A percentile compares a stretch with the other conserved stretches of the same genome.
Conservation (phyloP, 179 eudicot genomes). For the Monotropa hypopitys region DNA sequence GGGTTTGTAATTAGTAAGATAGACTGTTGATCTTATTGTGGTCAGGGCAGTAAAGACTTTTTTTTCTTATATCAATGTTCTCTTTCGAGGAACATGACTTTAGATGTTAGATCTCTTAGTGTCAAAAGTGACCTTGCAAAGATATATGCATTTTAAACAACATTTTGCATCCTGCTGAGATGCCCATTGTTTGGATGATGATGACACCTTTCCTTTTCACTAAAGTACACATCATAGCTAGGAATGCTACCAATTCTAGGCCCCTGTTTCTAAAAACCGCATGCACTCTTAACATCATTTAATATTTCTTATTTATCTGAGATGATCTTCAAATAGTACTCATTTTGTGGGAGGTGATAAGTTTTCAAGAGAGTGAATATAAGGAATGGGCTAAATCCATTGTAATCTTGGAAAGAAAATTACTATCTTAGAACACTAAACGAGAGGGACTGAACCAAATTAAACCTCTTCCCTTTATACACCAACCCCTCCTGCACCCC, state of each 20-base stretch:
- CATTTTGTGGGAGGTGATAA: not conserved
- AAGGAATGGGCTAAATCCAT: not conserved
- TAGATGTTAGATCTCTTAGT: not conserved
- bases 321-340: not conserved
- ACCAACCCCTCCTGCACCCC: not conserved
- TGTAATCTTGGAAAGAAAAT: not conserved
- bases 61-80: not conserved
- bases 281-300: not conserved
- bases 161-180: not conserved
- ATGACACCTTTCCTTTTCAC: not conserved
- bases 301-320: not conserved
- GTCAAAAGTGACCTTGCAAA: constrained; percentile 1
- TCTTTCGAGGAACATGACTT: not conserved
- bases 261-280: not conserved
- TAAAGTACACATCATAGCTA: not conserved
- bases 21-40: not conserved
- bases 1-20: not conserved
- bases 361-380: not conserved
- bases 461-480: not conserved
- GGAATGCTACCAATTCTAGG: not conserved
- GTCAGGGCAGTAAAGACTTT: not conserved
- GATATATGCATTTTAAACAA: not conserved
- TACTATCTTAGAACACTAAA: not conserved
- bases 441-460: not conserved
- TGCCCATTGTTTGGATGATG: not conserved